Evolutionary conservation across 2,329 filamentous ascomycete genomes (phyloP), one percentile per base, ranked within the genome.

Genomic region (Calycina herbarum): DNA sequence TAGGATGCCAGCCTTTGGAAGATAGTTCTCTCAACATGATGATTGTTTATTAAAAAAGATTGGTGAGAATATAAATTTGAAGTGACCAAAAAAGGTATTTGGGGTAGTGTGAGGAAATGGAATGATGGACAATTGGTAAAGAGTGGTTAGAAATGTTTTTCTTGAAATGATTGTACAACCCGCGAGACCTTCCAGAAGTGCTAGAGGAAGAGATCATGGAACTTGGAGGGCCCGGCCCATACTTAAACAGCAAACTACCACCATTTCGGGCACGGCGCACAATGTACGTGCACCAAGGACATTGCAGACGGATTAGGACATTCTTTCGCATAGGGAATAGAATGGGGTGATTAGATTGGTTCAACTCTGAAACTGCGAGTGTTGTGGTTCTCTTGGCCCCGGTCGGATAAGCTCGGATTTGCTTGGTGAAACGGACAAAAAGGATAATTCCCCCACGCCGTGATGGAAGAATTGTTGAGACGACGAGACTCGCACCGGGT

Each of bases 11-110:
- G 62, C 42, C 60, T 67, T 67, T 57, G 63, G 68, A 48, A 45
- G 65, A 62, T 13, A 67, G 56, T 24, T 67, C 62, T 58, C 62
- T 65, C 3, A 64, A 59, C 63, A 67, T 69, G 24, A 51, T 62
- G 58, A 13, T 40, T 24, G 35, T 61, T 7, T 31, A 24, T 51
- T 10, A 11, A 24, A 24, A 2, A 24, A 24, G 24, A 24, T 20
- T 24, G 10, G n/a, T n/a, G 17, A n/a, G 8, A 24, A 51, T 20
- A 11, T 24, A 51, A 10, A 11, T 27, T 38, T 38, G 10, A 51
- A 24, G 45, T 51, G 45, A 51, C 8, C 45, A 20, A 24, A 51
- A 15, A 24, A 51, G 8, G 45, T 24, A 51, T 27, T 51, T 11
- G 45, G 45, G 27, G 8, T 24, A 51, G 20, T 51, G n/a, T 20